Base-by-base conservation (phyloP, 106 monocot genomes). In the Phalaenopsis equestris region DNA sequence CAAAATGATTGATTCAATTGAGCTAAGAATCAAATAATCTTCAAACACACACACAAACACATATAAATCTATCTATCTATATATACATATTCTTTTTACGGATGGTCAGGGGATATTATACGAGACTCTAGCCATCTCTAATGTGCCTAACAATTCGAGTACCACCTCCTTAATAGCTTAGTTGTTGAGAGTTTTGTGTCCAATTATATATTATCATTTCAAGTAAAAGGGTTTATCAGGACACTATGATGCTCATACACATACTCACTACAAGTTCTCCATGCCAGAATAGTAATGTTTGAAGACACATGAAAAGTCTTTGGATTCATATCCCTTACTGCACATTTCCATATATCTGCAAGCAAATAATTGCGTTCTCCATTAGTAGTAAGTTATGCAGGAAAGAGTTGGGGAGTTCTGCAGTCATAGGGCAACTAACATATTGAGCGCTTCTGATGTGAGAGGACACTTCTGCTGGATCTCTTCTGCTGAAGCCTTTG, bases 251-350 rank as follows among this genome's bases (percentile, higher is more conserved):
- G 9, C 56, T 56, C 18, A 56, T 4, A 45, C 43, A 45, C 56
- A 12, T 18, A 14, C 10, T 56, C 56, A 56, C 12, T 64, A 23
- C 23, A 38, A 39, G 42, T 91, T 91, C 79, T 94, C 92, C 14
- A 81, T 88, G 41, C 94, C 97, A 52, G 67, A 68, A 41, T 91
- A 98, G 67, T 82, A 86, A 73, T 98, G 89, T 41, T 86, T 92
- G 79, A 92, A 98, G 72, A 89, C 97, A 77, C 89, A 92, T 1
- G 97, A 98, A 74, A 98, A 98, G 75, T 98, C 97, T 68, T 94
- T 89, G 1, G 80, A 77, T 30, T 89, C 89, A 65, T 82, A 85
- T 15, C 90, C 92, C 41, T 85, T 58, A 10, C 89, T 82, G 70
- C 94, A 92, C 46, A 92, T 48, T 82, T 86, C 86, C 61, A 0